Percentiles rank a stretch among this genome's conserved stretches.
Evolutionary conservation across 331 rosid species (phyloP).

Genomic region (Quercus tomentella): DNA sequence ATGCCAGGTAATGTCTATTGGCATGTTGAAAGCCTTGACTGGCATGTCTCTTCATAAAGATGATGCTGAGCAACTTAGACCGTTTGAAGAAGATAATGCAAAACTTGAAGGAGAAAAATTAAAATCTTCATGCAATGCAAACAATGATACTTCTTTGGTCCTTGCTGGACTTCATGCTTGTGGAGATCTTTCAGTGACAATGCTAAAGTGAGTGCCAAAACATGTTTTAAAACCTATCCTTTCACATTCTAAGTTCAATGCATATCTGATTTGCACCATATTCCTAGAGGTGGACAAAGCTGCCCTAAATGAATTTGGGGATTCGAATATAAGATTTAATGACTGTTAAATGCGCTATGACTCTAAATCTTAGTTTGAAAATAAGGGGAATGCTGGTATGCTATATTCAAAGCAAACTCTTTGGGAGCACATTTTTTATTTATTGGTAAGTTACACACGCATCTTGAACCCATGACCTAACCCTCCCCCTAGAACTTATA

Average conservation of each 20-base stretch:
- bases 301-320: background rate
- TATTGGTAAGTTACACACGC: too few relatives aligned
- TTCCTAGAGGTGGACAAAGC: background rate
- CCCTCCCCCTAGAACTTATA: too few relatives aligned
- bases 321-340: background rate
- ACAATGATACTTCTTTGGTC: constrained; percentile 45
- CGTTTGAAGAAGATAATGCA: constrained; percentile 22
- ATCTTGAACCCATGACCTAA: too few relatives aligned
- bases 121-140: constrained; percentile 23
- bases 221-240: constrained; percentile 4
- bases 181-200: constrained; percentile 90
- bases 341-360: background rate
- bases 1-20: constrained; percentile 64
- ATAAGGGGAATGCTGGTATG: background rate
- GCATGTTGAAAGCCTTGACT: constrained; percentile 60
- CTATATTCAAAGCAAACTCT: background rate
- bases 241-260: background rate
- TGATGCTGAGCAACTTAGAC: constrained; percentile 21
- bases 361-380: background rate
- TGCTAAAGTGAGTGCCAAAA: constrained; percentile 70
- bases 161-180: constrained; percentile 99
- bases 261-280: background rate
- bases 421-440: too few relatives aligned
- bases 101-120: constrained; percentile 11
- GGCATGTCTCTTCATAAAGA: constrained; percentile 41